Percentiles rank a stretch among this genome's conserved stretches.
Evolutionary conservation across 1,284 basidiomycete genomes (phyloP).

Genomic region (Porodaedalea pini): DNA sequence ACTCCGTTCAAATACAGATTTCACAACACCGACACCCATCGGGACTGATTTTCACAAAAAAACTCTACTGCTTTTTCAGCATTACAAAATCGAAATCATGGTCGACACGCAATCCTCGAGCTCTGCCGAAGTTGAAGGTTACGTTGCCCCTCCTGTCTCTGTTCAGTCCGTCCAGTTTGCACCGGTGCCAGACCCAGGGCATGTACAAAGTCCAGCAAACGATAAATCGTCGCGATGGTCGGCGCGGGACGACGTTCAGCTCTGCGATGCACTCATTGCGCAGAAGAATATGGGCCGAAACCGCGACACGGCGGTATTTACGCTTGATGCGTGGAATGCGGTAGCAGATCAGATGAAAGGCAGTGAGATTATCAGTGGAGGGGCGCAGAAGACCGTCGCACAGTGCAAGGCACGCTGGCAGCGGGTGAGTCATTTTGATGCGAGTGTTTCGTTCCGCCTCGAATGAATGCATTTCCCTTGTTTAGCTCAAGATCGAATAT

Average conservation of each 20-base stretch:
- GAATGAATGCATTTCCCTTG: neutral
- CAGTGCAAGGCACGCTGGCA: slow-evolving; percentile 21
- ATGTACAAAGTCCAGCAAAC: neutral
- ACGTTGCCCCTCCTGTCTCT: neutral
- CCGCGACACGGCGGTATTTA: slow-evolving; percentile 8
- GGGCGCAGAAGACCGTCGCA: slow-evolving; percentile 12
- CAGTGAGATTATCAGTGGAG: slow-evolving; percentile 10
- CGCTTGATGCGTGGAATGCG: slow-evolving; percentile 14
- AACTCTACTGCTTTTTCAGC: no score
- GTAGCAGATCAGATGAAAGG: slow-evolving; percentile 10
- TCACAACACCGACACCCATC: no score
- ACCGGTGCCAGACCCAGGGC: neutral
- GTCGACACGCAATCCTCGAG: neutral
- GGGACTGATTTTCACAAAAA: no score
- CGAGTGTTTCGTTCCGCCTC: neutral
- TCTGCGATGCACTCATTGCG: slow-evolving; percentile 12
- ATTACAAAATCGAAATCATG: no score
- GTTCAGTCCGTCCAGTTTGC: neutral
- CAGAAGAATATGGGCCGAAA: slow-evolving; percentile 5
- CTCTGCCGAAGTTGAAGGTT: neutral
- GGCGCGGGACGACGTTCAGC: slow-evolving; percentile 13
- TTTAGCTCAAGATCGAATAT: slow-evolving; percentile 19
- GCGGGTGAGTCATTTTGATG: slow-evolving; percentile 7
- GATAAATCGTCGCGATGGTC: slow-evolving; percentile 18
- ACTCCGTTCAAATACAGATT: no score